A percentile compares a stretch with the other conserved stretches of the same genome.
These are phyloP conservation scores for Populus tomentosa DNA, from an alignment of 441 rosid species.

Conservation along the genomic window DNA sequence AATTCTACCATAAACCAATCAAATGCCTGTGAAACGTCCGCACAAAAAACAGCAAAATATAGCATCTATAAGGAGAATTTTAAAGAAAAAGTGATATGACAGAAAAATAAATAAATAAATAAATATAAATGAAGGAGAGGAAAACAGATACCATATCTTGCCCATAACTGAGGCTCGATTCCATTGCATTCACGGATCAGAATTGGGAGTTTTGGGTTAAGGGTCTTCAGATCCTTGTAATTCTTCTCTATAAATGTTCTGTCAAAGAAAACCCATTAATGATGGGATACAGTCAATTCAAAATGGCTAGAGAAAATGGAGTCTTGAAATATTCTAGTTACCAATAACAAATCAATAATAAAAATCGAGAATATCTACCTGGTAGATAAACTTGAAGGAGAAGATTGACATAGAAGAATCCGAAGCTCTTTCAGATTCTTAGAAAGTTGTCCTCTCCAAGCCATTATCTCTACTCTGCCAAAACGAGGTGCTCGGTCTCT, in stretches of 20 bases:
- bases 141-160: constrained; percentile 60
- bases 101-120: neutral
- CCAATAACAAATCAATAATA: neutral
- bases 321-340: neutral
- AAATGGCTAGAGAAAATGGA: neutral
- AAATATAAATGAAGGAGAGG: neutral
- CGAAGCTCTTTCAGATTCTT: constrained; percentile 73
- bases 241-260: constrained; percentile 81
- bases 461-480: constrained; percentile 34
- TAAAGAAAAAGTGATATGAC: neutral
- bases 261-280: constrained; percentile 4
- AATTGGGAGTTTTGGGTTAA: constrained; percentile 82
- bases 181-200: constrained; percentile 81
- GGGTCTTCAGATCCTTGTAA: constrained; percentile 76
- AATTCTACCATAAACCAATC: neutral
- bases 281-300: neutral
- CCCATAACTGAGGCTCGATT: constrained; percentile 89
- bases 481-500: neutral
- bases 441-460: constrained; percentile 74
- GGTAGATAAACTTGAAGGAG: constrained; percentile 67
- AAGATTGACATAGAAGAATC: constrained; percentile 71
- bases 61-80: neutral
- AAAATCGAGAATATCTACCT: constrained; percentile 35
- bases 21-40: neutral
- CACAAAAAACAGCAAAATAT: neutral